phyloP scores from a whole-genome alignment of 2,329 filamentous ascomycete genomes.

The Phyllosticta ampelicida region DNA sequence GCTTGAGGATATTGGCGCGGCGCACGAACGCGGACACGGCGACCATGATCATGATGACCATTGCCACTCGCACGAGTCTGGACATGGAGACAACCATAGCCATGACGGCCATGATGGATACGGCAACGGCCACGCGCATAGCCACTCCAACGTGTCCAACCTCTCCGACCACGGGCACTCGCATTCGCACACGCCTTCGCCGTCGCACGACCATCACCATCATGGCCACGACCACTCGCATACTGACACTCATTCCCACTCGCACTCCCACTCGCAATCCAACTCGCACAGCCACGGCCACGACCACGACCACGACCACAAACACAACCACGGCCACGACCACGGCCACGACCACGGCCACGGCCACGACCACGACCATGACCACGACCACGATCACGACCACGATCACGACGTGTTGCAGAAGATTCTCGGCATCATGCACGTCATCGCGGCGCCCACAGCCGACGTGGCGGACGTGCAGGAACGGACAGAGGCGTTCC shows the following conservation, averaged over 20 bases:
- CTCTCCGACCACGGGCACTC: conserved; percentile 29
- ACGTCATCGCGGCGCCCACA: conserved; percentile 63
- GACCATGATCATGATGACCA: conserved; percentile 16
- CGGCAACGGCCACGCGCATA: conserved; percentile 23
- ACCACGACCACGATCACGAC: conserved; percentile 24
- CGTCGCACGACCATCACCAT: conserved; percentile 21
- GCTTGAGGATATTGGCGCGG: conserved; percentile 58
- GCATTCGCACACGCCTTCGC: conserved; percentile 17
- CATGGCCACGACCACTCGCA: conserved; percentile 26
- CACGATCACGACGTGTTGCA: conserved; percentile 33
- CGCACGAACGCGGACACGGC: conserved; percentile 30
- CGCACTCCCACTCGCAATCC: conserved; percentile 22
- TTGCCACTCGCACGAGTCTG: conserved; percentile 29
- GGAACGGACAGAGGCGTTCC: conserved; percentile 61
- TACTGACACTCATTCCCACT: conserved; percentile 15
- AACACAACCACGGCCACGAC: no score
- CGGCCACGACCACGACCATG: conserved; percentile 15
- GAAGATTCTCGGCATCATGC: conserved; percentile 70
- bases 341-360: conserved; percentile 22
- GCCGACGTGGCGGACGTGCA: conserved; percentile 75
- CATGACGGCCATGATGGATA: conserved; percentile 19
- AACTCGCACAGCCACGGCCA: no score
- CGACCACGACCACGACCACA: no score
- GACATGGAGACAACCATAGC: conserved; percentile 22
- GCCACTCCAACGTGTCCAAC: conserved; percentile 16